Base-by-base conservation (phyloP, 2,329 filamentous ascomycete species). In the Tolypocladium nubicola region DNA sequence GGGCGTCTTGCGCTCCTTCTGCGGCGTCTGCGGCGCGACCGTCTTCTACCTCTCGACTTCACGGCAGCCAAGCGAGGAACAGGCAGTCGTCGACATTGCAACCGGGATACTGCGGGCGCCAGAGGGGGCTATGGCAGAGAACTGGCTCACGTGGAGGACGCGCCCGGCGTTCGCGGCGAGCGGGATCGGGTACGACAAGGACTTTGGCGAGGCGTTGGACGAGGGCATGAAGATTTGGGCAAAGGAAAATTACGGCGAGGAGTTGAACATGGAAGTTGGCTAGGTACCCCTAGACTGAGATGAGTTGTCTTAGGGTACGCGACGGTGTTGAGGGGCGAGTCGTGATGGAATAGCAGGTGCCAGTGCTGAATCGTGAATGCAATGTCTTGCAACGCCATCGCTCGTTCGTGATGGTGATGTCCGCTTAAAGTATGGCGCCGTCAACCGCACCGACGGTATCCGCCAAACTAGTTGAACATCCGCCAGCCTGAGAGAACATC, bases 111-210 rank as follows among this genome's bases (percentile, higher is more conserved):
- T 80, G 56, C 67, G 75, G 56, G 75, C 75, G 4, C 73, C 74
- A 0, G 75, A 76, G 57, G 76, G 76, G 0, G 61, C 68, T 3
- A 68, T 73, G 66, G 75, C 75, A 0, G 71, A 76, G 60, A 66
- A 70, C 9, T 79, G 78, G 78, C 58, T 80, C 21, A 73, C 70
- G 1, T 80, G 78, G 77, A 66, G 74, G 55, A 70, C 73, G 23
- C 66, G 68, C 57, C 37, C 74, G 11, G 69, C 66, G 1, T 73
- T 66, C 63, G 55, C 60, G 8, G 66, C 70, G 9, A 68, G 65
- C 35, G 76, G 75, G 3, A 67, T 63, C 58, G 58, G 56, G 26
- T 79, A 68, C 55, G 75, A 78, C 53, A 33, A 56, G 1, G 63
- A 60, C 1, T 75, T 79, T 60, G 57, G 61, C 1, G 65, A 72